phyloP scores from a whole-genome alignment of 495 filamentous ascomycete genomes.

The Geopyxis carbonaria region DNA sequence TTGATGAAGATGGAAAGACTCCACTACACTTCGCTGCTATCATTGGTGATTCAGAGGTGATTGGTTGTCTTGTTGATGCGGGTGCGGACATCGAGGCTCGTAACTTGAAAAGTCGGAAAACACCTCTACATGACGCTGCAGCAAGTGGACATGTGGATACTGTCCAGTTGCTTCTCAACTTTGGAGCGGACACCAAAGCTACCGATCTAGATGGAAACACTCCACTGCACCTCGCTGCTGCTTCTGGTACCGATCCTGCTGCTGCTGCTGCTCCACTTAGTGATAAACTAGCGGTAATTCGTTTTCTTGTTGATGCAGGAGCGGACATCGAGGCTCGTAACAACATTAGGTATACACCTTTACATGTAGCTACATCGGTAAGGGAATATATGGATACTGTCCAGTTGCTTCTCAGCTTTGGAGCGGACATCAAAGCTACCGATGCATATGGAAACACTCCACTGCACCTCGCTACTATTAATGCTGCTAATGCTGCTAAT shows the following conservation, averaged over 20 bases:
- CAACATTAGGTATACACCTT: neutral
- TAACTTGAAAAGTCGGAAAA: too few relatives aligned
- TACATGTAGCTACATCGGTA: constrained; percentile 4
- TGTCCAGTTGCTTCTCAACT: neutral
- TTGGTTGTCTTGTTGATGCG: neutral
- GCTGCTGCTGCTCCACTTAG: too few relatives aligned
- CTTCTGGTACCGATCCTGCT: neutral
- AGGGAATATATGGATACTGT: too few relatives aligned
- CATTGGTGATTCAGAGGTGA: neutral
- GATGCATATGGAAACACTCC: neutral
- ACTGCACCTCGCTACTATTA: neutral
- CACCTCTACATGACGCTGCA: neutral
- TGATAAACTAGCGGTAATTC: neutral
- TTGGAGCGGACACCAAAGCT: neutral
- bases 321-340: neutral
- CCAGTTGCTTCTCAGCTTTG: neutral
- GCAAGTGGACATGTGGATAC: constrained; percentile 1
- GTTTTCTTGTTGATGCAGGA: constrained; percentile 1
- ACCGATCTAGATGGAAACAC: neutral
- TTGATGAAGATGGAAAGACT: neutral
- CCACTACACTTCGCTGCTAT: neutral
- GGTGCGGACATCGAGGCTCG: neutral
- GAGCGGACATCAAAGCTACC: constrained; percentile 1
- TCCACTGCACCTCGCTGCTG: neutral
- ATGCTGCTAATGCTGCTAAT: too few relatives aligned